Evolutionary conservation across 306 rosid genomes (phyloP), one percentile per base, ranked within the genome.

Genomic region (Astragalus glycyphyllos): DNA sequence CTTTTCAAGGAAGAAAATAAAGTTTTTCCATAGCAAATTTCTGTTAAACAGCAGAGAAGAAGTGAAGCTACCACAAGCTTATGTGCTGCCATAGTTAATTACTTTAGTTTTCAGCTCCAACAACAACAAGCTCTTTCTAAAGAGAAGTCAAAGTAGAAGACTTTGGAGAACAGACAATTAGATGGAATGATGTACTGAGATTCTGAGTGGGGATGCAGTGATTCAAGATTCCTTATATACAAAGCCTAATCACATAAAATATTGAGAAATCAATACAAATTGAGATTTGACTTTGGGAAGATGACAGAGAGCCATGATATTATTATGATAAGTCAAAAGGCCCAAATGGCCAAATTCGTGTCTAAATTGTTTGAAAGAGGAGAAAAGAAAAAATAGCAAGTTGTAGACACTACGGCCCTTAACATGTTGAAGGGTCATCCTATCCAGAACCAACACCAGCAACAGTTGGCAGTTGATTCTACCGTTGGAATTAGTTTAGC

Each of bases 1-100:
- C 41, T 78, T 60, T 80, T 79, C 20, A 95, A 72, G 73, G 92
- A 63, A 60, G 97, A 80, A 14, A 95, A 80, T 37, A 73, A 86
- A 54, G 67, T 69, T 3, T 40, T 45, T 26, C 89, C 97, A 65
- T 49, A 41, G 54, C 92, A 89, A 74, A 72, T 61, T 78, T 38
- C 75, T 0, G 84, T 81, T 6, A 89, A 86, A 77, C 78, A 86
- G 65, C 70, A 75, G 14, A 94, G 47, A 68, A 88, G 76, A 74
- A 89, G 78, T 35, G 88, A 82, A 58, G 82, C 80, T 65, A 83
- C 68, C 54, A 87, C 20, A 78, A 85, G 32, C 66, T 66, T 84
- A 17, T 42, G 62, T n/a, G 82, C 73, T 42, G 86, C 96, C 99
- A 95, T 95, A 23, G 56, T 29, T 37, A 7, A 56, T 60, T 45